phyloP scores from a whole-genome alignment of 768 basidiomycete species.

The Leccinum incarnatum region DNA sequence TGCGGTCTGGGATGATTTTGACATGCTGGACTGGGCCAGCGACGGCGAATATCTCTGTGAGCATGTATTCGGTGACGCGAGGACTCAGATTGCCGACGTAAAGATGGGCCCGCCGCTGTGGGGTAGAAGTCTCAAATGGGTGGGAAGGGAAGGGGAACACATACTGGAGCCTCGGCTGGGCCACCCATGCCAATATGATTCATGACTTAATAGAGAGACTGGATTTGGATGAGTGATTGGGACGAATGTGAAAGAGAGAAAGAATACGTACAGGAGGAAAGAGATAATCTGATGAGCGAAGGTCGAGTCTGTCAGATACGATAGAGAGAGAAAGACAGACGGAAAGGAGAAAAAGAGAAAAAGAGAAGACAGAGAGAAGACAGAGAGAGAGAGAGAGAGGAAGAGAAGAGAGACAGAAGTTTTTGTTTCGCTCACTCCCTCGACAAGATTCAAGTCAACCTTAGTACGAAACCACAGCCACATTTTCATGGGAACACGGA shows the following conservation, averaged over 20 bases:
- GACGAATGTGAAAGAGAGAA: conserved; percentile 5
- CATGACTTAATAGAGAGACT: conserved; percentile 52
- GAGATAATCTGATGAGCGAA: conserved; percentile 40
- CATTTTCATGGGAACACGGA: conserved; percentile 20
- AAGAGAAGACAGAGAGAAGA: conserved; percentile 26
- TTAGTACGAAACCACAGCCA: conserved; percentile 22
- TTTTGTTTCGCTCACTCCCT: conserved; percentile 18
- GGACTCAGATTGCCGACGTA: conserved; percentile 98
- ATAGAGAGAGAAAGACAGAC: conserved; percentile 35
- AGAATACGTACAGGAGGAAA: conserved; percentile 31
- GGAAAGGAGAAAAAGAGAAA: conserved; percentile 35
- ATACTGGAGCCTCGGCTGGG: conserved; percentile 75
- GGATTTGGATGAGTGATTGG: conserved; percentile 20
- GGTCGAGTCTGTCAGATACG: conserved; percentile 34
- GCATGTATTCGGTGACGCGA: conserved; percentile 98
- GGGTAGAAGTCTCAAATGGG: conserved; percentile 9
- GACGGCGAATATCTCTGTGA: conserved; percentile 95
- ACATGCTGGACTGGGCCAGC: conserved; percentile 97
- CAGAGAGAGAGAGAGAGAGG: conserved; percentile 12
- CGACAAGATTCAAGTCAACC: conserved; percentile 24
- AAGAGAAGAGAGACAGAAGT: conserved; percentile 11
- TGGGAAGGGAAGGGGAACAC: conserved; percentile 23
- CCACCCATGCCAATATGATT: conserved; percentile 72
- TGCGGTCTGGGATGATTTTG: conserved; percentile 99
- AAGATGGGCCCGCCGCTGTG: conserved; percentile 88